Evolutionary conservation across 2,329 filamentous ascomycete species (phyloP).

Genomic region (Leptographium procerum): DNA sequence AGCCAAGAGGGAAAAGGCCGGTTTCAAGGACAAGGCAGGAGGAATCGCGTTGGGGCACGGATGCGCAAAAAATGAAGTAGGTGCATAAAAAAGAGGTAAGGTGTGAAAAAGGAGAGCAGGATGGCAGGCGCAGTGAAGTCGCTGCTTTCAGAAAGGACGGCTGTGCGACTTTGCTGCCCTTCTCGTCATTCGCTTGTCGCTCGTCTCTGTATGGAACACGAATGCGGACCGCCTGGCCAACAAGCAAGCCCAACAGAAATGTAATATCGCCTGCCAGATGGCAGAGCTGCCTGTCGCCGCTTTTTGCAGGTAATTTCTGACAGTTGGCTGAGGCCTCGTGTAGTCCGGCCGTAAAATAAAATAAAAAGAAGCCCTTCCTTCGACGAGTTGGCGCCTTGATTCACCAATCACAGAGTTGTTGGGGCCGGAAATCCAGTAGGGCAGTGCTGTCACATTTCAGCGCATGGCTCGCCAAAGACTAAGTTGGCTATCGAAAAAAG

Average conservation of each 20-base stretch:
- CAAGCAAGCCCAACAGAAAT: neutral
- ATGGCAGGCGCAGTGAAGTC: neutral
- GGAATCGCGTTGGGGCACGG: neutral
- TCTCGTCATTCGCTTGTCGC: neutral
- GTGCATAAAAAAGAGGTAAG: neutral
- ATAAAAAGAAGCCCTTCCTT: neutral
- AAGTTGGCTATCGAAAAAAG: neutral
- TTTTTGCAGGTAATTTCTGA: neutral
- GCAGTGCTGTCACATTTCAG: conserved; percentile 7
- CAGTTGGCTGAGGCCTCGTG: neutral
- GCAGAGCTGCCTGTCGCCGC: neutral
- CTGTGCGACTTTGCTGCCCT: neutral
- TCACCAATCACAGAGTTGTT: conserved; percentile 3
- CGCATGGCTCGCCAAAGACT: conserved; percentile 7
- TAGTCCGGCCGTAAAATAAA: neutral
- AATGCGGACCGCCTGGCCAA: neutral
- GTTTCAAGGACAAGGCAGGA: neutral
- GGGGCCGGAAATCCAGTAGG: conserved; percentile 1
- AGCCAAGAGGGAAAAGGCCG: neutral
- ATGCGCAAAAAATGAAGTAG: neutral
- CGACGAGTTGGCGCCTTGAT: neutral
- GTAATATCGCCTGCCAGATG: neutral
- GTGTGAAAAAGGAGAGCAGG: neutral
- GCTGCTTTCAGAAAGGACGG: neutral
- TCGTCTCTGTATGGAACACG: neutral